A percentile compares a stretch with the other conserved stretches of the same genome.
phyloP scores from a whole-genome alignment of 2,329 filamentous ascomycete genomes.

The Penicillium sp. region DNA sequence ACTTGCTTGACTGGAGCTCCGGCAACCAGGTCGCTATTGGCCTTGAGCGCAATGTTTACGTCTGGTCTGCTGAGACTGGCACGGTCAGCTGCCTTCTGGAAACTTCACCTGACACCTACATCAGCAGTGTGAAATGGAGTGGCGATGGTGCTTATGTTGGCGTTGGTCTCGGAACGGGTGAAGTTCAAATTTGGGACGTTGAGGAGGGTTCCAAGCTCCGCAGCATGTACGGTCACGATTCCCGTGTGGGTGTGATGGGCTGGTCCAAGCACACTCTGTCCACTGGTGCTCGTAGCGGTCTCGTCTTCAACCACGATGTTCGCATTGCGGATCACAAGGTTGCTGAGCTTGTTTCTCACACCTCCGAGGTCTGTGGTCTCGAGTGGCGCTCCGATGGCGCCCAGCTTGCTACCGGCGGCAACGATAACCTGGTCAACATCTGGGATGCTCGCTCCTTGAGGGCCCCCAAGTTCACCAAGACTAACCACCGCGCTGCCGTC shows the following conservation, averaged over 20 bases:
- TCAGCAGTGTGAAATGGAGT: conserved; percentile 99
- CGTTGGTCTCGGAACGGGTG: conserved; percentile 89
- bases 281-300: conserved; percentile 88
- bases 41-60: conserved; percentile 93
- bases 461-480: conserved; percentile 98
- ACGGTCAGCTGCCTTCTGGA: conserved; percentile 87
- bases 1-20: conserved; percentile 96
- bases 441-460: conserved; percentile 94
- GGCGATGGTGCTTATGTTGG: conserved; percentile 95
- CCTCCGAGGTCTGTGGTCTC: conserved; percentile 94
- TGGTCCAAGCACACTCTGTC: conserved; percentile 99
- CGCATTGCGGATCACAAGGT: conserved; percentile 97
- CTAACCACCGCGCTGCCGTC: conserved; percentile 97
- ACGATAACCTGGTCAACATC: conserved; percentile 98
- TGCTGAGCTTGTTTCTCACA: conserved; percentile 94
- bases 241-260: conserved; percentile 94
- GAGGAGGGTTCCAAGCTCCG: conserved; percentile 93
- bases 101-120: conserved; percentile 85
- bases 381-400: conserved; percentile 97
- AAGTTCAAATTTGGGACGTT: conserved; percentile 99
- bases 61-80: conserved; percentile 96
- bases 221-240: conserved; percentile 98
- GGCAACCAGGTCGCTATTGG: conserved; percentile 98
- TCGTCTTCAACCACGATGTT: conserved; percentile 98
- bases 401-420: conserved; percentile 94